Evolutionary conservation across 140 eudicot species (phyloP).

Genomic region (Erigeron philadelphicus): DNA sequence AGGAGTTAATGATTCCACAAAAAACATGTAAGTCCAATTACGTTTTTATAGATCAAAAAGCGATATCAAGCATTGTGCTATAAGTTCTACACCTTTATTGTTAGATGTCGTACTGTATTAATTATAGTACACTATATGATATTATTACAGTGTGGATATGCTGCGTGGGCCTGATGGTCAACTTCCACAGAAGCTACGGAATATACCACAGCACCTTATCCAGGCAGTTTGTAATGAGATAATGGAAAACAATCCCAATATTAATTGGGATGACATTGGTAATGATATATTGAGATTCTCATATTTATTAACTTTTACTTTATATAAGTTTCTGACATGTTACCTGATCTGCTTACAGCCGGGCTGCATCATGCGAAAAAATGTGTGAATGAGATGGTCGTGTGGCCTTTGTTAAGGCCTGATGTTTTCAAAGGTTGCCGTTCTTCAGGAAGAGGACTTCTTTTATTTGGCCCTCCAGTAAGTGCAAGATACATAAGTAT

Average conservation of each 20-base stretch:
- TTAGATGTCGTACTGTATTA: no score
- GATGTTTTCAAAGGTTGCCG: slow-evolving; percentile 92
- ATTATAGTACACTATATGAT: no score
- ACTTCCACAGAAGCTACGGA: slow-evolving; percentile 4
- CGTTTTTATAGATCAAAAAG: no score
- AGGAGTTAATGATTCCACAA: no score
- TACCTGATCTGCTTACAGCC: slow-evolving; percentile 35
- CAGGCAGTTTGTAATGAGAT: background rate
- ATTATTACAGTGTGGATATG: no score
- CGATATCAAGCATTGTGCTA: no score
- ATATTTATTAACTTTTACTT: no score
- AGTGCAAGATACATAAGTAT: slow-evolving; percentile 23
- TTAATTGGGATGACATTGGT: slow-evolving; percentile 4
- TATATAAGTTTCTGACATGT: no score
- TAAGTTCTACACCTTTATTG: no score
- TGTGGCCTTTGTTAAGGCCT: slow-evolving; percentile 90
- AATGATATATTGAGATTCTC: background rate
- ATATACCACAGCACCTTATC: background rate
- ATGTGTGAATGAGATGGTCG: slow-evolving; percentile 92
- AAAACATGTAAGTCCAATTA: no score
- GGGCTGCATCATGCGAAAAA: slow-evolving; percentile 95
- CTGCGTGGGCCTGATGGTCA: background rate
- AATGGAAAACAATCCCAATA: background rate
- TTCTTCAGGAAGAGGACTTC: slow-evolving; percentile 97
- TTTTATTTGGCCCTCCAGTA: slow-evolving; percentile 96